phyloP scores from a whole-genome alignment of 176 grass and related monocot genomes.

The Echinochloa phyllopogon region DNA sequence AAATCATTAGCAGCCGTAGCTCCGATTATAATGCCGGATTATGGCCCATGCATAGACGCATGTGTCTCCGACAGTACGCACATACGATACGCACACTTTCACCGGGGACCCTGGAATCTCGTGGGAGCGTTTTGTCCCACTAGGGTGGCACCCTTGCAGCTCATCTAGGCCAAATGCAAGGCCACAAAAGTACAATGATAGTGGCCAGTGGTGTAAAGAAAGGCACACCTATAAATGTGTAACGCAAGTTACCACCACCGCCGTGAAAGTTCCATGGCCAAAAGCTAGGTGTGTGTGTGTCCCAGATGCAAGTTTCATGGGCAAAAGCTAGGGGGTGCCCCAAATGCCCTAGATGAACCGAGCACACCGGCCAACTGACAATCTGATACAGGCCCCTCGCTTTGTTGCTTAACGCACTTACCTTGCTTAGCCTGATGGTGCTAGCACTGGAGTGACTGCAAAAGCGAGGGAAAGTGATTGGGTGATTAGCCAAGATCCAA shows the following conservation, averaged over 20 bases:
- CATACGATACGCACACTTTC: not conserved
- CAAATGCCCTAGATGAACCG: not conserved
- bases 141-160: slow-evolving; percentile 9
- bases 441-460: not conserved
- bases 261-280: slow-evolving; percentile 18
- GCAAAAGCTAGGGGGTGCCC: not conserved
- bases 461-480: not conserved
- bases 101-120: slow-evolving; percentile 30
- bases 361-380: not conserved
- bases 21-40: not conserved
- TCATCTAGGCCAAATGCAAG: not conserved
- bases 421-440: not conserved
- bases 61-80: not conserved
- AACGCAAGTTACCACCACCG: slow-evolving; percentile 1
- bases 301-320: not conserved
- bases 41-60: not conserved
- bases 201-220: slow-evolving; percentile 33
- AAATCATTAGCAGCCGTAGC: not conserved
- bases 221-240: slow-evolving; percentile 13
- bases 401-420: not conserved
- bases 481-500: not conserved
- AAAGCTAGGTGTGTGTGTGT: slow-evolving; percentile 10
- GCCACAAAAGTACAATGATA: slow-evolving; percentile 37
- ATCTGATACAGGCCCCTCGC: not conserved
- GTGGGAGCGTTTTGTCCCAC: slow-evolving; percentile 47